Base-by-base conservation (phyloP, 2,329 filamentous ascomycete genomes). In the Helotiales sp. region DNA sequence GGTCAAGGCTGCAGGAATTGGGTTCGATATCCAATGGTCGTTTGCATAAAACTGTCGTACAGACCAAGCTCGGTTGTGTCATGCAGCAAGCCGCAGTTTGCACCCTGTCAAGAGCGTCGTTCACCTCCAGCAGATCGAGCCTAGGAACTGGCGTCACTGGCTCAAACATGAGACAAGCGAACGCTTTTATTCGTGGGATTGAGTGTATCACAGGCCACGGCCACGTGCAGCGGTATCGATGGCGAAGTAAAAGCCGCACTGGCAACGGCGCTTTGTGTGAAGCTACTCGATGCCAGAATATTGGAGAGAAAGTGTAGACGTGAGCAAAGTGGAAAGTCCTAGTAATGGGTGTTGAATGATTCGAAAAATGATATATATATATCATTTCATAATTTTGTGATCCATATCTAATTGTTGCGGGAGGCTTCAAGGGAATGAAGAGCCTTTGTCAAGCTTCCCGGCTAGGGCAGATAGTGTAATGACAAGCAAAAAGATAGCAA, bases 31-130 rank as follows among this genome's bases (percentile, higher is more conserved):
- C 55, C 50, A 59, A 47, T 57, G 22, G 46, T 59, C 57, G 64
- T 66, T 66, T 66, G 64, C 58, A 55, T 29, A 44, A 57, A 58
- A 34, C 22, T 53, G 60, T 58, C 44, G 50, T 60, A 57, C 59
- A 52, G 47, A 51, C 54, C 46, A 49, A 58, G 59, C 58, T 61
- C 51, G 55, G 56, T 40, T 57, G 40, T 53, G 34, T 33, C 27
- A 62, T 65, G 64, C 60, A 61, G 48, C 46, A 52, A 61, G 38
- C 64, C 62, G 58, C 46, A n/a, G 62, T 64, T 63, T 63, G 59
- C 53, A 42, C 58, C 57, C 50, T 54, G 61, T 54, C 64, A 65
- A 50, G 54, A 58, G 40, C 33, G 58, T 47, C 51, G 55, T 54
- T 53, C 50, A 56, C 57, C 24, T 46, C 50, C 48, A 55, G n/a